Evolutionary conservation across 192 early-diverging fungal species (phyloP), one percentile per base, ranked within the genome.

Genomic region (Coemansia interrupta): DNA sequence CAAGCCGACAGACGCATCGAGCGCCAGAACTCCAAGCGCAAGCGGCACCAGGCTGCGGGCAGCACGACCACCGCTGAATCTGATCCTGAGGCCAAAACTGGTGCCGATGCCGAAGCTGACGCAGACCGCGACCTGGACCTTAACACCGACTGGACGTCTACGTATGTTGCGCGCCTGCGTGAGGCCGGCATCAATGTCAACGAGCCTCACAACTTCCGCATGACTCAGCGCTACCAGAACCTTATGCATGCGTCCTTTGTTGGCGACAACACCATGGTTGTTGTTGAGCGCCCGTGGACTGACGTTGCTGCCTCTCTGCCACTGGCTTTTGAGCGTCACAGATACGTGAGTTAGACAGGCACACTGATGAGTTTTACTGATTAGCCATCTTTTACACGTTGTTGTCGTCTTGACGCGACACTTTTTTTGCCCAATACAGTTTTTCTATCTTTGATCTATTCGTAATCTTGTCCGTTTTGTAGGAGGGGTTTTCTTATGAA

Each of bases 201-300:
- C 9, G 75, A 82, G 52, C 78, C 68, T n/a, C 56, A 71, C 48
- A 87, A 86, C 68, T 88, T 91, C 64, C 72, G 78, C 51, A 78
- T 92, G 56, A 77, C 88, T 41, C 81, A 86, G 69, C 87, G 90
- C 59, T 98, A 90, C 79, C 89, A 92, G 61, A 87, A 84, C 42
- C 63, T 95, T 48, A 88, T 98, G 85, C 85, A 80, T 62, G 81
- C 87, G 54, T 87, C 85, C 49, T 92, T 89, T 67, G 28, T 94
- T 15, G 86, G 78, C 44, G 66, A 66, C 17, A 80, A 86, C 68
- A 86, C 90, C 41, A 78, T 96, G 78, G 85, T 95, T 0, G 87
- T 91, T 22, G 86, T 96, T 13, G 96, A 98, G 79, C 80, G 93
- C 61, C 92, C 95, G 7, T 86, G 89, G 72, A 78, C 89, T 56